Evolutionary conservation across 139 green algal species (phyloP), one percentile per base, ranked within the genome.

Genomic region (Chlamydomonas incerta): DNA sequence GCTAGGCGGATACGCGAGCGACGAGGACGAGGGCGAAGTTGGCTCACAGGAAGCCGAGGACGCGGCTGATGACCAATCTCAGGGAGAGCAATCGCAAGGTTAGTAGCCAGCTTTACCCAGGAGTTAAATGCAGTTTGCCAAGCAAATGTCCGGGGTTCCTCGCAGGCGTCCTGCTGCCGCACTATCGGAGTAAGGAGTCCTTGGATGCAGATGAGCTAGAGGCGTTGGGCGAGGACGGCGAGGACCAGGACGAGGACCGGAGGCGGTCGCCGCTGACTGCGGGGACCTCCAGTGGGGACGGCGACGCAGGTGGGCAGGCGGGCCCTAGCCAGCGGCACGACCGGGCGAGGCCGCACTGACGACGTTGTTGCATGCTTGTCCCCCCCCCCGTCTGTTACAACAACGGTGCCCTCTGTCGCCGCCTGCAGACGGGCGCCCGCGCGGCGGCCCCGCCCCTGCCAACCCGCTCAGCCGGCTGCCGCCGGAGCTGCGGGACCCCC

Each of bases 391-490:
- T n/a, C n/a, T n/a, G n/a, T n/a, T n/a, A n/a, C n/a, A n/a, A n/a
- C n/a, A n/a, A n/a, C n/a, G n/a, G n/a, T n/a, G n/a, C n/a, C n/a
- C n/a, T n/a, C n/a, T n/a, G n/a, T 47, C 58, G 2, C 62, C 28
- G 8, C 41, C 62, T 50, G 41, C 41, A 50, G 41, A 50, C 6
- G 41, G 41, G 41, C 41, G 41, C 41, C 8, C 41, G 41, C 6
- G 41, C 8, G 41, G 41, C 5, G 41, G 41, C 6, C 41, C 41
- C 28, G 31, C 34, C 21, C 65, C 66, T 0, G 66, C 50, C 47
- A 34, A 77, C 82, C 82, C 73, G 5, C 46, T 82, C 6, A 69
- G 50, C 23, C 57, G 62, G n/a, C 72, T 87, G 41, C 82, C 73
- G 11, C 82, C 60, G 8, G 82, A 87, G 72, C 71, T 82, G n/a